These are phyloP conservation scores for Mycena latifolia DNA, from an alignment of 768 basidiomycete species.

Conservation along the genomic window DNA sequence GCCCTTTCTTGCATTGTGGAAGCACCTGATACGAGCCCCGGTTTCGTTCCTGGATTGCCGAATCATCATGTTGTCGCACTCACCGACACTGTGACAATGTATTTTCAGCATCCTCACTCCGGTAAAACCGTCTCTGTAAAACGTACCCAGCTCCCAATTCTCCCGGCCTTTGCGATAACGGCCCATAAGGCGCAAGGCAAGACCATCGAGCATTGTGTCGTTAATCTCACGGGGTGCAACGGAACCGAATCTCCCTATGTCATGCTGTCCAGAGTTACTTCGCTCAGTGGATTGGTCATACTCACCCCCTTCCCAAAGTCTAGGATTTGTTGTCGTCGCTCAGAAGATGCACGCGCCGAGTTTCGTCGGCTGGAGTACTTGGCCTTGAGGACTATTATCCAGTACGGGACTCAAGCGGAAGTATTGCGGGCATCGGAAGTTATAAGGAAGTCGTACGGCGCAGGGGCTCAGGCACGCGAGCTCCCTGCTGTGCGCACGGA, in stretches of 20 bases:
- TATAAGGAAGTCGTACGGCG: not conserved
- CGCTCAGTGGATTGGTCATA: conserved; percentile 38
- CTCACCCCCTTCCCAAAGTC: conserved; percentile 33
- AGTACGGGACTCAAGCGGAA: not conserved
- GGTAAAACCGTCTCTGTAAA: conserved; percentile 4
- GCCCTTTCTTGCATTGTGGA: too few species aligned
- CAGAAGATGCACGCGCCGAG: conserved; percentile 14
- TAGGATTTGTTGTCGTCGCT: conserved; percentile 16
- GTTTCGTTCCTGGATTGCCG: too few species aligned
- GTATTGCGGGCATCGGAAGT: not conserved
- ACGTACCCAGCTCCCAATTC: conserved; percentile 41
- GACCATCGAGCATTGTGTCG: too few species aligned
- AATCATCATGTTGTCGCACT: too few species aligned
- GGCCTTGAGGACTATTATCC: not conserved
- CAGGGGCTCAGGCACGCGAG: not conserved
- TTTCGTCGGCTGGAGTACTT: not conserved
- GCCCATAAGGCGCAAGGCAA: conserved; percentile 9
- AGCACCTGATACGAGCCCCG: too few species aligned
- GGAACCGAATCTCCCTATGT: conserved; percentile 43
- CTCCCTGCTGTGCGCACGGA: not conserved
- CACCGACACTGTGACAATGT: too few species aligned
- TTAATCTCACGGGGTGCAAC: conserved; percentile 16
- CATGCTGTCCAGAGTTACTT: conserved; percentile 45
- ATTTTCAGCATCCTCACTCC: not conserved
- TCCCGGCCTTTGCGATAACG: conserved; percentile 44